Evolutionary conservation across 2,329 filamentous ascomycete species (phyloP).

Genomic region (Penicillium sp.): DNA sequence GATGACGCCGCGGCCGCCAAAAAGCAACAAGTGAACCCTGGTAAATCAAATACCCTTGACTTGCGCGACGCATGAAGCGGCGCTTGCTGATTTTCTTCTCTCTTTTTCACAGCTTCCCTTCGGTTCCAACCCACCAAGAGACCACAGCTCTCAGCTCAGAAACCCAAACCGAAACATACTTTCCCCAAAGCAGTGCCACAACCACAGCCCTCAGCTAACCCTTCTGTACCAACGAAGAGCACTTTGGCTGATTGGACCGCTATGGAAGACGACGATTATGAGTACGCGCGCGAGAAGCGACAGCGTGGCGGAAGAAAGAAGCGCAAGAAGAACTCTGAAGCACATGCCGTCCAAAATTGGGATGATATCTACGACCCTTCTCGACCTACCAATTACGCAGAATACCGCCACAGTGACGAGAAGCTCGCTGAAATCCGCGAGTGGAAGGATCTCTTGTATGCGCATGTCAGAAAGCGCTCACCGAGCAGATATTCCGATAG

Average conservation of each 20-base stretch:
- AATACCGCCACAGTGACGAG: slow-evolving; percentile 81
- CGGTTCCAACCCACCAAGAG: slow-evolving; percentile 85
- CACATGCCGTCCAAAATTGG: slow-evolving; percentile 68
- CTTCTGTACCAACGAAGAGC: slow-evolving; percentile 54
- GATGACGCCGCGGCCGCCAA: slow-evolving; percentile 57
- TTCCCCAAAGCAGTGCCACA: slow-evolving; percentile 51
- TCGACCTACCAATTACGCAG: slow-evolving; percentile 77
- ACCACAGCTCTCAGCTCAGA: slow-evolving; percentile 63
- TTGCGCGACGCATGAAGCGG: slow-evolving; percentile 22
- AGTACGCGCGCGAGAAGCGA: slow-evolving; percentile 63
- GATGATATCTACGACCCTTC: slow-evolving; percentile 86
- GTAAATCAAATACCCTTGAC: slow-evolving; percentile 53
- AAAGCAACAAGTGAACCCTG: slow-evolving; percentile 63
- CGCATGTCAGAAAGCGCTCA: slow-evolving; percentile 58
- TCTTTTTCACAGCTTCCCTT: slow-evolving; percentile 55
- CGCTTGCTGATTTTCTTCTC: slow-evolving; percentile 15
- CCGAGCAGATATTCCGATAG: slow-evolving; percentile 49
- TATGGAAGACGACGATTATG: slow-evolving; percentile 75
- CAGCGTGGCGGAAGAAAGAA: slow-evolving; percentile 76
- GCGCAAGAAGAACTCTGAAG: slow-evolving; percentile 69
- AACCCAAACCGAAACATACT: slow-evolving; percentile 60
- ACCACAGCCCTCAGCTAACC: slow-evolving; percentile 27
- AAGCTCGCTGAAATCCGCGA: slow-evolving; percentile 74
- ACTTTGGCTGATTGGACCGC: slow-evolving; percentile 78
- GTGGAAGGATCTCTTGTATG: slow-evolving; percentile 80